A percentile compares a stretch with the other conserved stretches of the same genome.
Evolutionary conservation across 768 basidiomycete species (phyloP).

Genomic region (Mycena leptocephala): DNA sequence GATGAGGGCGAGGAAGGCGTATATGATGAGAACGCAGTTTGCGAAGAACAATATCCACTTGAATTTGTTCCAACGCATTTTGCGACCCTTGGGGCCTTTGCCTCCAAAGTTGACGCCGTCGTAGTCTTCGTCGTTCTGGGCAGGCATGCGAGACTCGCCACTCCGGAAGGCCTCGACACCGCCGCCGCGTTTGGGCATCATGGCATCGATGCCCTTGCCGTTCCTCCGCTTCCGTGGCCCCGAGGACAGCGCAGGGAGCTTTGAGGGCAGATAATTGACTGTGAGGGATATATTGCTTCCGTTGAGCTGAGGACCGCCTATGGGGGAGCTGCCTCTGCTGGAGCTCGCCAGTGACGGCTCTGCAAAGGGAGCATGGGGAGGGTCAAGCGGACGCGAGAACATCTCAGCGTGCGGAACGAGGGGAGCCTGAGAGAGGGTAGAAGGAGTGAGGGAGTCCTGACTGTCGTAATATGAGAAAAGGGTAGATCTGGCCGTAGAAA

Average conservation of each 20-base stretch:
- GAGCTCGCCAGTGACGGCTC: conserved; percentile 39
- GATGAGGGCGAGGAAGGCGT: conserved; percentile 75
- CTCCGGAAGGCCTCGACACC: conserved; percentile 77
- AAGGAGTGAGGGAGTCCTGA: conserved; percentile 57
- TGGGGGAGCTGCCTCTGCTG: conserved; percentile 37
- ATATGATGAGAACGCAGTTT: conserved; percentile 73
- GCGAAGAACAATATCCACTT: conserved; percentile 85
- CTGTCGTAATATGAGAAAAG: conserved; percentile 27
- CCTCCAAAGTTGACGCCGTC: conserved; percentile 62
- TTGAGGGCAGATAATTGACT: conserved; percentile 84
- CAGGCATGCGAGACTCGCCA: conserved; percentile 69
- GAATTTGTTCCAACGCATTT: conserved; percentile 85
- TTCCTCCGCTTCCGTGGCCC: conserved; percentile 57
- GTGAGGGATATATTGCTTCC: conserved; percentile 58
- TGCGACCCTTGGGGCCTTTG: conserved; percentile 54
- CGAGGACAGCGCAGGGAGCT: conserved; percentile 74
- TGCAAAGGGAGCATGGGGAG: conserved; percentile 53
- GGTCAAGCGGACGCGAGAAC: conserved; percentile 51
- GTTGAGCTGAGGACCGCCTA: conserved; percentile 34
- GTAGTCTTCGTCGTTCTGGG: conserved; percentile 69
- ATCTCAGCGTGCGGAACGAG: conserved; percentile 63
- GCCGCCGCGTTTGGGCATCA: conserved; percentile 76
- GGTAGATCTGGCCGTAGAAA: not conserved
- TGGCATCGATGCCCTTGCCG: conserved; percentile 46
- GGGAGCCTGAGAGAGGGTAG: conserved; percentile 65